A percentile compares a stretch with the other conserved stretches of the same genome.
These are phyloP conservation scores for Tetrapyrgos nigripes DNA, from an alignment of 1,284 basidiomycete species.

Conservation along the genomic window DNA sequence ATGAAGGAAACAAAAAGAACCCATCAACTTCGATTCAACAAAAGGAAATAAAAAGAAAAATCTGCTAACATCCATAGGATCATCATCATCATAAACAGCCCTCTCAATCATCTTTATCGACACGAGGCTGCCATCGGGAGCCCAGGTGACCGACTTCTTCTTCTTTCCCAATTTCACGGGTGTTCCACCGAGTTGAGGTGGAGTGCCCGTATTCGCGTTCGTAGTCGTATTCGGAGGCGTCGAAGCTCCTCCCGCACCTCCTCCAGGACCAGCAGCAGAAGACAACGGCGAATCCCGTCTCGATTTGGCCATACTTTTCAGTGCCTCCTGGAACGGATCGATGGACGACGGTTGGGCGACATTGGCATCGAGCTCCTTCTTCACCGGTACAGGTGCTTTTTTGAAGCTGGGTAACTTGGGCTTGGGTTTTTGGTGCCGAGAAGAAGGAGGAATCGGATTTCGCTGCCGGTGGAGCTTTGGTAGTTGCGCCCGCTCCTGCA, in stretches of 20 bases:
- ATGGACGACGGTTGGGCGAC: conserved; percentile 79
- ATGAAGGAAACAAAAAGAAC: conserved; percentile 61
- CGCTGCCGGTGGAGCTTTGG: conserved; percentile 48
- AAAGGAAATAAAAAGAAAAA: conserved; percentile 55
- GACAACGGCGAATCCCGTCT: conserved; percentile 53
- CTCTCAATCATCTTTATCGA: conserved; percentile 78
- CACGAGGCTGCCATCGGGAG: conserved; percentile 73
- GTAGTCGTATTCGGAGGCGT: conserved; percentile 19
- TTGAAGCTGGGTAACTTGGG: conserved; percentile 82
- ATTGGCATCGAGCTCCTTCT: conserved; percentile 62
- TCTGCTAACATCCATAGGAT: conserved; percentile 73
- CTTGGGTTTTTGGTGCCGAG: conserved; percentile 82
- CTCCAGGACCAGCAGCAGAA: conserved; percentile 37
- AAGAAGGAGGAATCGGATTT: conserved; percentile 87
- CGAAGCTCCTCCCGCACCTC: not conserved
- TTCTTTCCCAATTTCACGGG: conserved; percentile 57
- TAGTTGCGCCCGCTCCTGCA: too few relatives aligned
- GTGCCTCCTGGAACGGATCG: conserved; percentile 81
- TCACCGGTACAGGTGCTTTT: conserved; percentile 61
- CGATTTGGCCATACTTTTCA: conserved; percentile 73
- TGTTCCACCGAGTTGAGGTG: conserved; percentile 28
- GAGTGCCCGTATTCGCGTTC: conserved; percentile 39
- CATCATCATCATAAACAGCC: conserved; percentile 87
- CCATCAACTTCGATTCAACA: too few relatives aligned
- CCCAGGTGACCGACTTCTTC: conserved; percentile 79